Evolutionary conservation across 2,329 filamentous ascomycete species (phyloP).

Genomic region (Penicillium hordei): DNA sequence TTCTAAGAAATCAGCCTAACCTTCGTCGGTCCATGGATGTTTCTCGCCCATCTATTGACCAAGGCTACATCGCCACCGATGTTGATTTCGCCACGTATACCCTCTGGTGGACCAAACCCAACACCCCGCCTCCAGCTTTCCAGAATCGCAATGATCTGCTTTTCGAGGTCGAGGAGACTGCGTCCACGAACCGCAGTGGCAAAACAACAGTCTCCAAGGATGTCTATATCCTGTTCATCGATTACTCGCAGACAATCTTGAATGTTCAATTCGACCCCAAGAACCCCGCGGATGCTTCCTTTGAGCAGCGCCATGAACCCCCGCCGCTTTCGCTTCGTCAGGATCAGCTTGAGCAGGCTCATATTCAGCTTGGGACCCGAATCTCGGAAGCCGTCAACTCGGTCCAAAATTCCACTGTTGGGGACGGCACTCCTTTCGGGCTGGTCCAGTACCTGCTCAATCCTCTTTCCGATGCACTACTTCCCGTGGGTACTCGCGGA

Average conservation of each 20-base stretch:
- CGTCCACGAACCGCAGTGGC: conserved; percentile 66
- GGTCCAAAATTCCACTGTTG: conserved; percentile 77
- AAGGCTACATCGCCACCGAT: conserved; percentile 83
- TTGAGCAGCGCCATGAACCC: conserved; percentile 84
- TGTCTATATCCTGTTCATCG: conserved; percentile 84
- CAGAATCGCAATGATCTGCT: conserved; percentile 81
- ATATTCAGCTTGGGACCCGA: conserved; percentile 74
- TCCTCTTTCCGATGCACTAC: conserved; percentile 70
- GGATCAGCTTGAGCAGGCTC: conserved; percentile 86
- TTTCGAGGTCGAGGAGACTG: conserved; percentile 77
- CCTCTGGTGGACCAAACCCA: conserved; percentile 84
- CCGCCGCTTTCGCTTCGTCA: conserved; percentile 81
- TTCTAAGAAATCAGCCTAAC: conserved; percentile 53
- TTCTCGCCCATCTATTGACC: conserved; percentile 69
- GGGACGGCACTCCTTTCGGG: conserved; percentile 76
- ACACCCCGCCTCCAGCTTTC: conserved; percentile 75
- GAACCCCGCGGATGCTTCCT: conserved; percentile 67
- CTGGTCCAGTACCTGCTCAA: conserved; percentile 78
- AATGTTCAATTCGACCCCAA: conserved; percentile 75
- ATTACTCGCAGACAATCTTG: conserved; percentile 93
- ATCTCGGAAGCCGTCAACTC: conserved; percentile 69
- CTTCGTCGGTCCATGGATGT: conserved; percentile 71
- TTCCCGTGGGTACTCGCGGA: conserved; percentile 80
- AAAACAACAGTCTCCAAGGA: conserved; percentile 73
- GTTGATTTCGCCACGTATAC: conserved; percentile 72